Percentiles rank a stretch among this genome's conserved stretches.
Evolutionary conservation across 2,329 filamentous ascomycete species (phyloP).

Genomic region (Neospermospora avenae): DNA sequence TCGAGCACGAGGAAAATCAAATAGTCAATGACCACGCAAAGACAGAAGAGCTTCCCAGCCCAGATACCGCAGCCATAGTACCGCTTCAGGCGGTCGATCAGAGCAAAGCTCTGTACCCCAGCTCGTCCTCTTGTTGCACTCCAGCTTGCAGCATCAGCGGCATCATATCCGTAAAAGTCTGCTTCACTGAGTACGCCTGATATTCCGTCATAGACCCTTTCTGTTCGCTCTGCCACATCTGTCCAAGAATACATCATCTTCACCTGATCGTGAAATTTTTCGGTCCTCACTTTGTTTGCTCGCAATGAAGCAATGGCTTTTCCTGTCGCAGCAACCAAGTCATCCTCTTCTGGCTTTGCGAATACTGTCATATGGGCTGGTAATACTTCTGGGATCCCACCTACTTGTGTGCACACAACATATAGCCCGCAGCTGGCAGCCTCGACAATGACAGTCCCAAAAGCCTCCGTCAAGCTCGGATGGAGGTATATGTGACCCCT

Average conservation of each 20-base stretch:
- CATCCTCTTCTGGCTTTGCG: slow-evolving; percentile 93
- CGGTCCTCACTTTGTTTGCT: slow-evolving; percentile 82
- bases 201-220: slow-evolving; percentile 93
- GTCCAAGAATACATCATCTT: slow-evolving; percentile 99
- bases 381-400: slow-evolving; percentile 93
- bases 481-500: slow-evolving; percentile 95
- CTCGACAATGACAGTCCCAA: slow-evolving; percentile 96
- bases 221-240: slow-evolving; percentile 88
- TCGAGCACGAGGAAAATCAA: slow-evolving; percentile 86
- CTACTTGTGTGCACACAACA: slow-evolving; percentile 93
- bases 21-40: slow-evolving; percentile 93
- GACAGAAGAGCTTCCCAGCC: slow-evolving; percentile 95
- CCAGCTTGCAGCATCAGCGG: slow-evolving; percentile 57
- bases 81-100: slow-evolving; percentile 91
- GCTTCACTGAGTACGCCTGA: slow-evolving; percentile 79
- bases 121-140: slow-evolving; percentile 67
- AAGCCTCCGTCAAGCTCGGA: slow-evolving; percentile 91
- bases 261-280: slow-evolving; percentile 94
- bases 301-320: slow-evolving; percentile 84
- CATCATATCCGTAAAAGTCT: slow-evolving; percentile 83
- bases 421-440: slow-evolving; percentile 94
- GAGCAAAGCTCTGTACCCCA: slow-evolving; percentile 77
- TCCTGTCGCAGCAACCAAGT: slow-evolving; percentile 84
- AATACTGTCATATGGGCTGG: slow-evolving; percentile 97
- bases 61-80: slow-evolving; percentile 98